These are phyloP conservation scores for Pisolithus albus DNA, from an alignment of 768 basidiomycete genomes.

Conservation along the genomic window DNA sequence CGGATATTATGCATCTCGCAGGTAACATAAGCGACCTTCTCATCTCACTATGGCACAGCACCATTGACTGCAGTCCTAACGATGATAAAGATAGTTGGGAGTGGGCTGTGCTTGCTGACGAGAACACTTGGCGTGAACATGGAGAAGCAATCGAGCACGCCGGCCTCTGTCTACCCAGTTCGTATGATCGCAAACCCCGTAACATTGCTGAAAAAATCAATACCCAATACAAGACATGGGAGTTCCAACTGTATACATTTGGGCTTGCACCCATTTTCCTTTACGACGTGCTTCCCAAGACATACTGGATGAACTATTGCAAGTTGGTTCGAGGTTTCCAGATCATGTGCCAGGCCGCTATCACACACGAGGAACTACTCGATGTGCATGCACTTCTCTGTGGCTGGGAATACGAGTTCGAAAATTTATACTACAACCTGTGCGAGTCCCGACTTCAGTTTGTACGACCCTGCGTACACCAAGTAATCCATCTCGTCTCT, in stretches of 20 bases:
- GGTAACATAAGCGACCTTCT: slow-evolving; percentile 23
- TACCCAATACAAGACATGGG: slow-evolving; percentile 24
- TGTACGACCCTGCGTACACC: slow-evolving; percentile 23
- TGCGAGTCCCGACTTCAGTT: slow-evolving; percentile 24
- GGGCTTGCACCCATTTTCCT: slow-evolving; percentile 15
- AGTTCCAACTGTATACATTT: slow-evolving; percentile 17
- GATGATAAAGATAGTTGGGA: slow-evolving; percentile 25
- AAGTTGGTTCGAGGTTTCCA: slow-evolving; percentile 17
- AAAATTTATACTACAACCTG: slow-evolving; percentile 22
- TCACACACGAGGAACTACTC: slow-evolving; percentile 10
- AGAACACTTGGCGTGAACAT: slow-evolving; percentile 8
- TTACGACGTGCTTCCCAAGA: slow-evolving; percentile 4
- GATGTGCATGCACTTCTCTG: slow-evolving; percentile 11
- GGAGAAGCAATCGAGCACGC: slow-evolving; percentile 12
- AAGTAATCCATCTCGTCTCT: slow-evolving; percentile 18
- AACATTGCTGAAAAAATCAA: slow-evolving; percentile 24
- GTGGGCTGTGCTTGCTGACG: slow-evolving; percentile 23
- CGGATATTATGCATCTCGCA: slow-evolving; percentile 39
- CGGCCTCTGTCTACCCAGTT: slow-evolving; percentile 9
- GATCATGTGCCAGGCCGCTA: slow-evolving; percentile 13
- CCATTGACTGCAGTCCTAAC: slow-evolving; percentile 4
- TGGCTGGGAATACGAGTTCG: slow-evolving; percentile 24
- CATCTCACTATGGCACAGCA: slow-evolving; percentile 18
- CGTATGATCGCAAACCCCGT: slow-evolving; percentile 14
- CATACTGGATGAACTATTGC: slow-evolving; percentile 18